These are phyloP conservation scores for Talaromyces verruculosus DNA, from an alignment of 2,329 filamentous ascomycete genomes.

Conservation along the genomic window DNA sequence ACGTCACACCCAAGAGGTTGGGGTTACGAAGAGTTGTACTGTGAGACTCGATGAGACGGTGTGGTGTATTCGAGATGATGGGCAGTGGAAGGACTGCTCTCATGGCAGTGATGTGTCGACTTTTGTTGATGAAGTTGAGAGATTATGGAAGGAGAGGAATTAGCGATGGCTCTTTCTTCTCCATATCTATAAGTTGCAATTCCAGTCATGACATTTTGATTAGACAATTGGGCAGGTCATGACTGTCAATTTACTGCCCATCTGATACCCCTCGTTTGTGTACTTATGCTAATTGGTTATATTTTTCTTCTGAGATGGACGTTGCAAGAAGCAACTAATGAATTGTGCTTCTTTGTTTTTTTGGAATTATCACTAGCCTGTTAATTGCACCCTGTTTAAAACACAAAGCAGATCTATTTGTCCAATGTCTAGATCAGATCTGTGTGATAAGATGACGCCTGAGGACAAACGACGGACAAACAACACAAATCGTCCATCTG, in stretches of 20 bases:
- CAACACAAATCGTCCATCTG: neutral
- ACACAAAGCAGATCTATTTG: neutral
- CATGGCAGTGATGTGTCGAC: constrained; percentile 56
- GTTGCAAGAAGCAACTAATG: neutral
- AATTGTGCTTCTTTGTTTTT: neutral
- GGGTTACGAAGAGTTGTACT: constrained; percentile 72
- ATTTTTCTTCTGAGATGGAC: neutral
- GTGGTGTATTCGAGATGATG: constrained; percentile 80
- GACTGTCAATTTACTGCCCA: neutral
- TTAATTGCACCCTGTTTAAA: neutral
- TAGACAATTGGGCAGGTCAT: neutral
- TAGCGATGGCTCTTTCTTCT: constrained; percentile 15
- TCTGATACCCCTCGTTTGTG: constrained; percentile 8
- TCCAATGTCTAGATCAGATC: neutral
- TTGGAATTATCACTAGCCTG: neutral
- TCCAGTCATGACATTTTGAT: neutral
- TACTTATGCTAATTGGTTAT: neutral
- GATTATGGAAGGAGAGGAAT: constrained; percentile 55
- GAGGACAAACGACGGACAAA: neutral
- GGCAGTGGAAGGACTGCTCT: constrained; percentile 77
- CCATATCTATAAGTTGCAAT: neutral
- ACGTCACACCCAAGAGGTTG: constrained; percentile 58
- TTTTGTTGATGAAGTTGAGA: constrained; percentile 74
- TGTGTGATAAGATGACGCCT: neutral
- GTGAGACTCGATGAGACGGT: constrained; percentile 74